phyloP scores from a whole-genome alignment of 257 asterid genomes.

The Echites panduratus region DNA sequence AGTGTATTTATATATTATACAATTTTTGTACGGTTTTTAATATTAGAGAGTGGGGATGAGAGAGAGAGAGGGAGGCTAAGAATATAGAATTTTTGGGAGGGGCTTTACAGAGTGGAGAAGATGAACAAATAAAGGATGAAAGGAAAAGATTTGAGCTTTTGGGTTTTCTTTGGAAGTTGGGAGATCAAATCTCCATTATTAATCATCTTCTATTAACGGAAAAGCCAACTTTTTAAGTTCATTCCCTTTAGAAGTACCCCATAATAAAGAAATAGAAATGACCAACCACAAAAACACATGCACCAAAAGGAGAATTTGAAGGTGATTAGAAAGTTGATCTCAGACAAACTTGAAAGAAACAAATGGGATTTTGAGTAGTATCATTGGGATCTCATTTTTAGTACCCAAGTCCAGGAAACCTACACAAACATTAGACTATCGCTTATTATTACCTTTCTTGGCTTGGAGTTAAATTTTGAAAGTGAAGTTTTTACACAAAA shows the following conservation, averaged over 20 bases:
- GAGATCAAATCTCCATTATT: constrained; percentile 30
- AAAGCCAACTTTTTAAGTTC: constrained; percentile 10
- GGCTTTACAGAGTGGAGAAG: constrained; percentile 63
- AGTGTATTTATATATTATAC: not conserved
- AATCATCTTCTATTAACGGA: constrained; percentile 4
- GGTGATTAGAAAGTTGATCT: not conserved
- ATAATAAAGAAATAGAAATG: not conserved
- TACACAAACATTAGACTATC: not conserved
- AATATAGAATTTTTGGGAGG: constrained; percentile 18
- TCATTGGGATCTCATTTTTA: not conserved
- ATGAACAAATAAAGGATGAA: constrained; percentile 25
- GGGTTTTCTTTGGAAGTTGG: constrained; percentile 7
- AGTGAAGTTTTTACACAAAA: constrained; percentile 1
- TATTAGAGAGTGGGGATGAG: constrained; percentile 3
- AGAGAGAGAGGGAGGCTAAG: constrained; percentile 16
- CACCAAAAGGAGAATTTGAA: constrained; percentile 2
- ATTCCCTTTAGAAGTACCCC: not conserved
- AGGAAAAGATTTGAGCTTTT: not conserved
- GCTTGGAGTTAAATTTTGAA: constrained; percentile 8
- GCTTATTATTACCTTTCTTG: not conserved
- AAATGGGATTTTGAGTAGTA: no score
- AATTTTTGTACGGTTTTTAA: not conserved
- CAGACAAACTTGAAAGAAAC: not conserved
- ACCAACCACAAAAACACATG: not conserved
- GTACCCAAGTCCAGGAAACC: not conserved